phyloP scores from a whole-genome alignment of 352 stramenopile genomes.

The Saprolegnia parasitica region DNA sequence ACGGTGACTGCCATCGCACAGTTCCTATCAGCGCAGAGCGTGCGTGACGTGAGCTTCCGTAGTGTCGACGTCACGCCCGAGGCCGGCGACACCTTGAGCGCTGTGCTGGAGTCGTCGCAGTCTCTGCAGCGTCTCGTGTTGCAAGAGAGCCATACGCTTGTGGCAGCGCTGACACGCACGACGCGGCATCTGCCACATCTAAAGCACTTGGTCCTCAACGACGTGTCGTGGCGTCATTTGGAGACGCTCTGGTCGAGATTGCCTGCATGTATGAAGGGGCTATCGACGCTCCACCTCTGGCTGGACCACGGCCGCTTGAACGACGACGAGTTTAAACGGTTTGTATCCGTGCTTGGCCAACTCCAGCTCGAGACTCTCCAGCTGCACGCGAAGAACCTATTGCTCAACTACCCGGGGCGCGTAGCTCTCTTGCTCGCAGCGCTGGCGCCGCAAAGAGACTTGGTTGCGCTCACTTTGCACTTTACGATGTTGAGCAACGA shows the following conservation, averaged over 20 bases:
- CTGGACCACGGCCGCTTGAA: conserved; percentile 7
- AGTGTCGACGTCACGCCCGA: background rate
- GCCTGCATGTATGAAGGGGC: background rate
- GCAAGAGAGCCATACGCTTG: background rate
- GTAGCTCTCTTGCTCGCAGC: background rate
- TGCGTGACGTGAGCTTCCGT: background rate
- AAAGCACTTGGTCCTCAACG: background rate
- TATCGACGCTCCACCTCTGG: background rate
- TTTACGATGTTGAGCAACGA: conserved; percentile 3
- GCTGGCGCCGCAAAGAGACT: background rate
- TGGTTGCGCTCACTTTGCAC: background rate
- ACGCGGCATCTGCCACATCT: background rate
- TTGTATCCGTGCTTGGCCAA: background rate
- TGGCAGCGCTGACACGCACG: background rate
- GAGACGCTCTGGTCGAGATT: background rate
- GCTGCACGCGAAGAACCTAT: background rate
- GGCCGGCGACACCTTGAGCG: background rate
- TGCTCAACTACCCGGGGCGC: conserved; percentile 1
- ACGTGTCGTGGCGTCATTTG: conserved; percentile 2
- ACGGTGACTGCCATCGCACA: background rate
- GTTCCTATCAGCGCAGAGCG: background rate
- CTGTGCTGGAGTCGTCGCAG: background rate
- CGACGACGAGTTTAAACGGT: background rate
- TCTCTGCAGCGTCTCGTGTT: background rate
- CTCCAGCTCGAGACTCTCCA: background rate